Conservation (phyloP, 495 filamentous ascomycete species). For the Apiosordaria backusii region DNA sequence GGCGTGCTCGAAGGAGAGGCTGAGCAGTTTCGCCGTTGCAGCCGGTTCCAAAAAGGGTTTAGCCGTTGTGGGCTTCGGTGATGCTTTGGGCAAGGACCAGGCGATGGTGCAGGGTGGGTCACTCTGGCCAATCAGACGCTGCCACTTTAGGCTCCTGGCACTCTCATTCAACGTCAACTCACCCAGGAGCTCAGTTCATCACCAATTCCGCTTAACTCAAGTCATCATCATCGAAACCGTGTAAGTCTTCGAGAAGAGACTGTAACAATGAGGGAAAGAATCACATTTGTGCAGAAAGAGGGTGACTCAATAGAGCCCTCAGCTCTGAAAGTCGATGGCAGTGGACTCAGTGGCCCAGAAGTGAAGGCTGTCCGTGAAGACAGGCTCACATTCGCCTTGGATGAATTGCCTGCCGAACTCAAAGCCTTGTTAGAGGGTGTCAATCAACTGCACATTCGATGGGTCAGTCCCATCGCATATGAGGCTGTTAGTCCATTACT, state of each 20-base stretch:
- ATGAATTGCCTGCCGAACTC: slow-evolving; percentile 71
- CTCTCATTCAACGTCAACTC: slow-evolving; percentile 8
- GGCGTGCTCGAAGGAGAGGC: slow-evolving; percentile 15
- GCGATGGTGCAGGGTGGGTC: neutral
- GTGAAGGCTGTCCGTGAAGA: slow-evolving; percentile 73
- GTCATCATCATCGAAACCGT: neutral
- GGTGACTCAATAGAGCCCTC: slow-evolving; percentile 59
- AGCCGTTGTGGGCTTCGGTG: slow-evolving; percentile 26
- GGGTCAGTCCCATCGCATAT: slow-evolving; percentile 59
- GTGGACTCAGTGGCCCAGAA: slow-evolving; percentile 51
- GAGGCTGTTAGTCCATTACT: slow-evolving; percentile 62
- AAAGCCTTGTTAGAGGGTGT: slow-evolving; percentile 58
- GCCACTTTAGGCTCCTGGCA: neutral
- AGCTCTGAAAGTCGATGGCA: slow-evolving; percentile 49
- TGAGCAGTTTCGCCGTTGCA: slow-evolving; percentile 7
- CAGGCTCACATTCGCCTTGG: slow-evolving; percentile 65
- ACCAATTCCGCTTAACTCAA: neutral
- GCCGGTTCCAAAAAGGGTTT: slow-evolving; percentile 33
- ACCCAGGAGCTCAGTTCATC: slow-evolving; percentile 2
- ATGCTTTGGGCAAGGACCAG: slow-evolving; percentile 25
- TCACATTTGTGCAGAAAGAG: slow-evolving; percentile 70
- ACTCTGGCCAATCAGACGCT: slow-evolving; percentile 13
- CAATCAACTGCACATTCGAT: slow-evolving; percentile 77
- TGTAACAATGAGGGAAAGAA: slow-evolving; percentile 71
- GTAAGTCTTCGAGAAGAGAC: neutral